Percentiles rank a stretch among this genome's conserved stretches.
These are phyloP conservation scores for Boletus vermiculosoides DNA, from an alignment of 768 basidiomycete genomes.

Conservation along the genomic window DNA sequence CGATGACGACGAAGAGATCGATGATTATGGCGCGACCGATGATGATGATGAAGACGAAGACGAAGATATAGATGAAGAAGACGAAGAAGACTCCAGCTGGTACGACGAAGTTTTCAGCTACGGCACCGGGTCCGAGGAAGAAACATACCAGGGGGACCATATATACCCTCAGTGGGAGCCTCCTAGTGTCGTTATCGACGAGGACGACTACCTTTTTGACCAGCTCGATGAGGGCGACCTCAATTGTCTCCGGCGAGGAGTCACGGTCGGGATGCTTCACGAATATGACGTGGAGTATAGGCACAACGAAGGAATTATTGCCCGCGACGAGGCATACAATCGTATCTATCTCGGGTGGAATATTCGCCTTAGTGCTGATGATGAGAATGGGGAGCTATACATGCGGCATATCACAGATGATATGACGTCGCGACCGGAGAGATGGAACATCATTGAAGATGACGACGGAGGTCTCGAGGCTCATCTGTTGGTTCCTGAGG, in stretches of 20 bases:
- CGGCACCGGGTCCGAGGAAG: conserved; percentile 35
- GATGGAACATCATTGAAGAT: conserved; percentile 38
- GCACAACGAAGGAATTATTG: conserved; percentile 54
- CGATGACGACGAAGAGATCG: conserved; percentile 43
- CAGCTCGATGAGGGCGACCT: conserved; percentile 36
- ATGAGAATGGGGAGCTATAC: conserved; percentile 40
- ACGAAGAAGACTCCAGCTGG: conserved; percentile 30
- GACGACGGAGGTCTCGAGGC: conserved; percentile 45
- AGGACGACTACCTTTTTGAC: conserved; percentile 36
- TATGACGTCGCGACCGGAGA: conserved; percentile 43
- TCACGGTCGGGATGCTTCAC: conserved; percentile 55
- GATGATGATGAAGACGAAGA: conserved; percentile 25
- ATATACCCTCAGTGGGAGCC: conserved; percentile 58
- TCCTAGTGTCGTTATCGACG: conserved; percentile 40
- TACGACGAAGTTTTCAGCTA: conserved; percentile 37
- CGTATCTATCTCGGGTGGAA: conserved; percentile 71
- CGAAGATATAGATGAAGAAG: conserved; percentile 31
- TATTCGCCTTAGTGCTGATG: conserved; percentile 45
- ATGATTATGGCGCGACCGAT: conserved; percentile 30
- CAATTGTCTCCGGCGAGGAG: conserved; percentile 57
- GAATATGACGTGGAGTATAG: conserved; percentile 54
- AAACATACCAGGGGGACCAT: conserved; percentile 41
- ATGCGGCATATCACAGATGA: conserved; percentile 42
- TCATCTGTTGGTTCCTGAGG: conserved; percentile 36
- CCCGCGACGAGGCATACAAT: conserved; percentile 41